Conservation (phyloP, 768 basidiomycete species). For the Boletus rufocinnamomeus region DNA sequence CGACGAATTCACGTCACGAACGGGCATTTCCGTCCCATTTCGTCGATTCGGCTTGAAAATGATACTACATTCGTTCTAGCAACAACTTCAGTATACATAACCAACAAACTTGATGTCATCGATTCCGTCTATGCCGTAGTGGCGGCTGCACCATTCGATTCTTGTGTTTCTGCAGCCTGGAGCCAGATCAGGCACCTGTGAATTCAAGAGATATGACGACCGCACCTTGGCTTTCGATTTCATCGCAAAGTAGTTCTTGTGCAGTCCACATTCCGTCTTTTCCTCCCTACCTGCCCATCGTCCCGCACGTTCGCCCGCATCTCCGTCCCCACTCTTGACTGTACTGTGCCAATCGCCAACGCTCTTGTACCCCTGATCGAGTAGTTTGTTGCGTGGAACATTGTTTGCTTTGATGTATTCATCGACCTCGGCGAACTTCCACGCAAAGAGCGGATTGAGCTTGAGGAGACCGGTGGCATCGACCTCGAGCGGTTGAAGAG, state of each 20-base stretch:
- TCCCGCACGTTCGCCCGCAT: slow-evolving; percentile 79
- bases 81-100: background rate
- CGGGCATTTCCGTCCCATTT: background rate
- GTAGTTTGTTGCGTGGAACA: slow-evolving; percentile 86
- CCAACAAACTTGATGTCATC: background rate
- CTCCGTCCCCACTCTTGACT: slow-evolving; percentile 61
- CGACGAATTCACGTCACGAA: background rate
- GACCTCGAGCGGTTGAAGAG: slow-evolving; percentile 83
- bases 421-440: slow-evolving; percentile 84
- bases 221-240: slow-evolving; percentile 51
- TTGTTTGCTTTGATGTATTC: slow-evolving; percentile 79
- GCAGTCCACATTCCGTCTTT: slow-evolving; percentile 96
- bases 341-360: slow-evolving; percentile 99
- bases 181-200: background rate
- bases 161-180: background rate
- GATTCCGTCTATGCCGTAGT: background rate
- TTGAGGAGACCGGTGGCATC: slow-evolving; percentile 90
- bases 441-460: slow-evolving; percentile 89
- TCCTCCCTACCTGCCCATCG: slow-evolving; percentile 83
- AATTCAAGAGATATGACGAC: background rate
- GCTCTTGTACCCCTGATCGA: slow-evolving; percentile 90
- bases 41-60: background rate
- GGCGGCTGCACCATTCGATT: background rate
- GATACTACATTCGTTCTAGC: background rate
- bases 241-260: slow-evolving; percentile 86